Evolutionary conservation across 805 yeast genomes (phyloP), one percentile per base, ranked within the genome.

Genomic region (Yamadazyma kitorensis): DNA sequence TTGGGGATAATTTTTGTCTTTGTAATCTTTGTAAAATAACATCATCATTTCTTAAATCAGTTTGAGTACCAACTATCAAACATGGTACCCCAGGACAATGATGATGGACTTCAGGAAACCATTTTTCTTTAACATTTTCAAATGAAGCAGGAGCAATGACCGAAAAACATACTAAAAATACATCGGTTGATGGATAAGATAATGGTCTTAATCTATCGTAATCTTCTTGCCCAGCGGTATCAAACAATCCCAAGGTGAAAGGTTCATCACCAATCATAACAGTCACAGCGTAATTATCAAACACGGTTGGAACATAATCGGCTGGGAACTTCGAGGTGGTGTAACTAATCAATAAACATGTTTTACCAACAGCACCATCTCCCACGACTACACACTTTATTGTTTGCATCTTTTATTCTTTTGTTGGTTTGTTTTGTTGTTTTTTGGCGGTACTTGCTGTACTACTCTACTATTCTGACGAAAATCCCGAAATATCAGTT

Each of bases 11-110:
- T 58, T 86, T 87, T 59, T 88, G 96, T 64, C 95, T 82, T 54
- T 84, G 86, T 45, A 93, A 76, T 58, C 93, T 82, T 57, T 89
- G 93, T 50, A 88, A 73, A 39, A 89, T 86, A 27, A 86, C 84
- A 43, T 89, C 93, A 59, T 91, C 98, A 52, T 86, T 89, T 61
- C 98, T 82, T 54, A 91, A 73, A 71, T 91, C 98, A 37, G 86
- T 81, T 66, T 91, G 98, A 9, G 98, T 93, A 47, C 98, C 98
- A 26, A 91, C 98, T 55, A 91, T 86, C 49, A 91, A 76, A 54
- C 96, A 91, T 15, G 98, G 97, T 29, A 89, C 97, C 41, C 95
- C 96, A n/a, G 95, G 95, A 56, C 98, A 94, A 65, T 91, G 97
- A 60, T 89, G 96, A 49, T 72, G 76, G 43, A 93, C 95, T 62